Percentiles rank a stretch among this genome's conserved stretches.
Evolutionary conservation across 164 flowering plant genomes (phyloP).

Genomic region (Berberis vulgaris): DNA sequence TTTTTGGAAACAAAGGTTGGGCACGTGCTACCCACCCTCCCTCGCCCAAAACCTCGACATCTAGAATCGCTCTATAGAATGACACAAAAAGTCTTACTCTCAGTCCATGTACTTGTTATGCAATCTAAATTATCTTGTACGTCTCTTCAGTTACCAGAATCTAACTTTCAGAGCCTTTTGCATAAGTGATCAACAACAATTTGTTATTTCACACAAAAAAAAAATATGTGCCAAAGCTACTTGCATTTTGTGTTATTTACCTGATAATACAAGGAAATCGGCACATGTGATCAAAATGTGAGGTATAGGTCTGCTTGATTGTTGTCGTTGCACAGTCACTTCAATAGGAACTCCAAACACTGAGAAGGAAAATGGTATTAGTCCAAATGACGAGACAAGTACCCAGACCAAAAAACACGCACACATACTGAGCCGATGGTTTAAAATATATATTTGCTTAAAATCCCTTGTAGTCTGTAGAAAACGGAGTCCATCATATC

Average conservation of each 20-base stretch:
- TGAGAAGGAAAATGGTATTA: slow-evolving; percentile 14
- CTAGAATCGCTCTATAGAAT: too few species aligned
- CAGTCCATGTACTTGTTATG: background rate
- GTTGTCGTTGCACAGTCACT: slow-evolving; percentile 67
- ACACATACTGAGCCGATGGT: too few species aligned
- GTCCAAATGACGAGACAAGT: background rate
- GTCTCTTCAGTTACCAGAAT: background rate
- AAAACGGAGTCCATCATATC: too few species aligned
- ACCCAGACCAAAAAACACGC: too few species aligned
- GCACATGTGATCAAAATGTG: slow-evolving; percentile 72
- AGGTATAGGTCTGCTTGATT: slow-evolving; percentile 61
- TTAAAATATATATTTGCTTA: too few species aligned
- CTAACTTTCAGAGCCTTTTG: too few species aligned
- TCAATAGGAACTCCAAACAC: slow-evolving; percentile 92
- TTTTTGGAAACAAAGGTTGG: too few species aligned
- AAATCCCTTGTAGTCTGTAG: too few species aligned
- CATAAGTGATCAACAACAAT: too few species aligned
- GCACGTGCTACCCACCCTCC: too few species aligned
- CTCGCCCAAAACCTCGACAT: too few species aligned
- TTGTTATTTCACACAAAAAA: background rate
- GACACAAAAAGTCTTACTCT: background rate
- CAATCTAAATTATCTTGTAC: background rate
- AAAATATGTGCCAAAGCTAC: background rate
- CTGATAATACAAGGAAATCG: slow-evolving; percentile 76
- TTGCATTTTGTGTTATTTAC: slow-evolving; percentile 22